A percentile compares a stretch with the other conserved stretches of the same genome.
These are phyloP conservation scores for Pholiota adiposa DNA, from an alignment of 1,284 basidiomycete species.

Conservation along the genomic window DNA sequence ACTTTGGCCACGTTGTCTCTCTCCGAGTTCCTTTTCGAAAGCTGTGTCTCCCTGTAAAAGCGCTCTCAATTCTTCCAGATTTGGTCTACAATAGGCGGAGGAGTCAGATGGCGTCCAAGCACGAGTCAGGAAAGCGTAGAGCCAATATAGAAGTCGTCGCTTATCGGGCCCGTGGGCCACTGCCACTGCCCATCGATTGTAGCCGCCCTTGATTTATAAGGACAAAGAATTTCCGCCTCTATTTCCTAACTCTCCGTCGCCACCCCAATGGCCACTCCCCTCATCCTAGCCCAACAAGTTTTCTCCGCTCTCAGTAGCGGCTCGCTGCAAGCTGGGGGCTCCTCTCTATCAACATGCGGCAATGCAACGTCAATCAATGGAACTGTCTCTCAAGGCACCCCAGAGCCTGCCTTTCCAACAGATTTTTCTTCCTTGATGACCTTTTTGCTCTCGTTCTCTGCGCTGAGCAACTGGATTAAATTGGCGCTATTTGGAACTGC, in stretches of 20 bases:
- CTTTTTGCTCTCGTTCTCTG: conserved; percentile 52
- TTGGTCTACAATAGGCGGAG: neutral
- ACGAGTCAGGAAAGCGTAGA: neutral
- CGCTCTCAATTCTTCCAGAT: neutral
- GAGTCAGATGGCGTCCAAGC: conserved; percentile 3
- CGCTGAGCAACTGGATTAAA: conserved; percentile 66
- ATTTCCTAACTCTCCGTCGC: neutral
- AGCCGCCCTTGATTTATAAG: neutral
- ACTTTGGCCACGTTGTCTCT: neutral
- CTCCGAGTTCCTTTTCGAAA: neutral
- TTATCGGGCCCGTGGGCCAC: neutral
- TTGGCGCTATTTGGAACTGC: conserved; percentile 63
- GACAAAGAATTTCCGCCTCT: neutral
- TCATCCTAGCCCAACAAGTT: conserved; percentile 28
- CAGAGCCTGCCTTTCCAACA: conserved; percentile 15
- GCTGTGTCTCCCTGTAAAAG: neutral
- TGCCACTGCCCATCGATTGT: neutral
- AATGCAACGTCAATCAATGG: conserved; percentile 12
- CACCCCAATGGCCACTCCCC: conserved; percentile 12
- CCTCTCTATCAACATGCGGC: neutral
- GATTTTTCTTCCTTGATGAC: conserved; percentile 38
- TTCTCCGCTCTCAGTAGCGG: conserved; percentile 25
- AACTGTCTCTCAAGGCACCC: neutral
- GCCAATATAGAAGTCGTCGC: neutral
- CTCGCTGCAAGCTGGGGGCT: neutral